Percentiles rank a stretch among this genome's conserved stretches.
Conservation (phyloP, 176 grass and related monocot genomes). For the Phyllostachys edulis region DNA sequence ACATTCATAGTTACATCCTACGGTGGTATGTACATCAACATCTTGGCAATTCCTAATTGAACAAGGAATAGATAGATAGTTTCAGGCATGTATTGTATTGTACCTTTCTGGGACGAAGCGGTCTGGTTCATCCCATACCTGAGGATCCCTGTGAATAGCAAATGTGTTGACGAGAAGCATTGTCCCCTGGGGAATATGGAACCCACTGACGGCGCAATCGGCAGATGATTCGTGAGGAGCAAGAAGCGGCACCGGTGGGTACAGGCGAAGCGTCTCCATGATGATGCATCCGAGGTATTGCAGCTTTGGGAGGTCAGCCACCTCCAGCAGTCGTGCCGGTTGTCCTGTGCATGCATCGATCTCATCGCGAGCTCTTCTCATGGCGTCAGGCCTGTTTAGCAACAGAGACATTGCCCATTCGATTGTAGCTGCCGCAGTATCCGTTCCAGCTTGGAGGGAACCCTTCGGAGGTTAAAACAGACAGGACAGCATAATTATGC, state of each 20-base stretch:
- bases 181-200: slow-evolving; percentile 32
- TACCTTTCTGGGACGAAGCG: slow-evolving; percentile 53
- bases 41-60: no score
- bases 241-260: slow-evolving; percentile 39
- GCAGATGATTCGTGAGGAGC: slow-evolving; percentile 30
- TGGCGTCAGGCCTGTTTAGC: slow-evolving; percentile 6
- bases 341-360: slow-evolving; percentile 2
- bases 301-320: slow-evolving; percentile 38
- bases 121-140: slow-evolving; percentile 27
- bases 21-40: no score
- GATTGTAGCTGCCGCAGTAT: background rate
- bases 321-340: background rate
- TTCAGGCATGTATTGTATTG: background rate
- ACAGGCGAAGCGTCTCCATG: slow-evolving; percentile 48
- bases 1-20: no score
- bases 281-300: slow-evolving; percentile 36
- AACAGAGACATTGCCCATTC: slow-evolving; percentile 38
- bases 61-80: no score
- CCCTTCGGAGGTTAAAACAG: background rate
- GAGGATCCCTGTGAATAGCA: slow-evolving; percentile 43
- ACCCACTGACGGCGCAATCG: slow-evolving; percentile 37
- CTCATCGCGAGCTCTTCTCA: background rate
- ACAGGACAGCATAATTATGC: no score
- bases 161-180: slow-evolving; percentile 46
- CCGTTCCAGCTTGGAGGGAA: slow-evolving; percentile 18